Conservation (phyloP, 2,329 filamentous ascomycete species). For the Ophiostoma sp. region DNA sequence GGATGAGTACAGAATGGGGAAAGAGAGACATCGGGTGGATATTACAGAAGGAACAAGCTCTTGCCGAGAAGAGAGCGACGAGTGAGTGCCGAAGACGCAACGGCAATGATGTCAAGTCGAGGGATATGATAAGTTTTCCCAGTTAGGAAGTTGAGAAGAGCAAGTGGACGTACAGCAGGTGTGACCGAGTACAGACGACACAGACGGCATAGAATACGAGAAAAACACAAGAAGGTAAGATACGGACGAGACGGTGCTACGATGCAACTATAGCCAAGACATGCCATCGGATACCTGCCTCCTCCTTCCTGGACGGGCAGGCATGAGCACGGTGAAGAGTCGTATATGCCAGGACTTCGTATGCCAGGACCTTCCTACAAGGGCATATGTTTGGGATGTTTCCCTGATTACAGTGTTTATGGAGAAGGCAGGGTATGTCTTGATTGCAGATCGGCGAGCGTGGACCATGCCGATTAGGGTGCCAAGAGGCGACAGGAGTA, state of each 20-base stretch:
- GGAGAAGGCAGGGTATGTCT: background rate
- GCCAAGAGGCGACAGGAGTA: background rate
- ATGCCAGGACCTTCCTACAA: background rate
- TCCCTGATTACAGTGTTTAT: background rate
- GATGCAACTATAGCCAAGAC: background rate
- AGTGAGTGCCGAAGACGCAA: background rate
- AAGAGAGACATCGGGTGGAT: background rate
- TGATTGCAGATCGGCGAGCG: background rate
- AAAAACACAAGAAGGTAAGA: background rate
- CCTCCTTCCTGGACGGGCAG: slow-evolving; percentile 3
- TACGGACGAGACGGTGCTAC: background rate
- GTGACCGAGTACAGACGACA: background rate
- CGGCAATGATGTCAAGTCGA: background rate
- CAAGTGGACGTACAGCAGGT: background rate
- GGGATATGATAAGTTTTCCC: background rate
- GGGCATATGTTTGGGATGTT: background rate
- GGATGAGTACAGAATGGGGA: background rate
- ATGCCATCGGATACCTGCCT: background rate
- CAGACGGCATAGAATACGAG: background rate
- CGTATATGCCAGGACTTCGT: too few species aligned
- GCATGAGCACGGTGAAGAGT: background rate
- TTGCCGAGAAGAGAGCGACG: background rate
- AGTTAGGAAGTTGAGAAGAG: slow-evolving; percentile 4
- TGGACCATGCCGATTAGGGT: background rate
- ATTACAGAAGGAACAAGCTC: background rate